Evolutionary conservation across 805 yeast genomes (phyloP), one percentile per base, ranked within the genome.

Genomic region (Ogataea glucozyma): DNA sequence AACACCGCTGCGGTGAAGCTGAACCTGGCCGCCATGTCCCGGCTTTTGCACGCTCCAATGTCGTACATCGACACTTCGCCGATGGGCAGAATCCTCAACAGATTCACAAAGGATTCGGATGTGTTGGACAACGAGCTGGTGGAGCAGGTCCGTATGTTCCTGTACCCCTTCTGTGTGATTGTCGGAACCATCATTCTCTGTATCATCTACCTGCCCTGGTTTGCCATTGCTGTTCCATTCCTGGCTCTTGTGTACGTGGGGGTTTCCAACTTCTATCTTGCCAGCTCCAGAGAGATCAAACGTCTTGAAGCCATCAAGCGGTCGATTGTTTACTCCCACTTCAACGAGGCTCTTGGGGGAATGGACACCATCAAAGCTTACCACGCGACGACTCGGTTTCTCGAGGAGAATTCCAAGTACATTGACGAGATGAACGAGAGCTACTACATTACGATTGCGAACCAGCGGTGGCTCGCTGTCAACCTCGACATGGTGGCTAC

Each of bases 31-130:
- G 90, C 96, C 0, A 70, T 82, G 41, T 61, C 70, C 27, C 74
- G 71, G 22, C 72, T 88, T 8, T 68, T 88, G 51, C 83, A 79
- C 48, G 81, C 93, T 0, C 95, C 95, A 39, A 88, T 88, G 93
- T 64, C 80, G 0, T 88, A 78, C 60, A 74, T 88, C 64, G 96
- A 88, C 55, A 80, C 88, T 2, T 84, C 95, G 0, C 97, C 97
- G 22, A 75, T 86, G 73, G 96, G 97, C 3, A 72, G 96, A 53
- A 79, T 89, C 44, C 69, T 89, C 57, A 88, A 87, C 63, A 70
- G 96, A 51, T 88, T 88, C 63, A 87, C 96, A 1, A 87, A 87
- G 48, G 96, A 88, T 60, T 84, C 93, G 0, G 95, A 88, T 58
- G 79, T 81, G 4, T 66, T 88, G 61, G 96, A 88, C 57, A 87